Evolutionary conservation across 2,329 filamentous ascomycete species (phyloP).

Genomic region (Botrytis medusae): DNA sequence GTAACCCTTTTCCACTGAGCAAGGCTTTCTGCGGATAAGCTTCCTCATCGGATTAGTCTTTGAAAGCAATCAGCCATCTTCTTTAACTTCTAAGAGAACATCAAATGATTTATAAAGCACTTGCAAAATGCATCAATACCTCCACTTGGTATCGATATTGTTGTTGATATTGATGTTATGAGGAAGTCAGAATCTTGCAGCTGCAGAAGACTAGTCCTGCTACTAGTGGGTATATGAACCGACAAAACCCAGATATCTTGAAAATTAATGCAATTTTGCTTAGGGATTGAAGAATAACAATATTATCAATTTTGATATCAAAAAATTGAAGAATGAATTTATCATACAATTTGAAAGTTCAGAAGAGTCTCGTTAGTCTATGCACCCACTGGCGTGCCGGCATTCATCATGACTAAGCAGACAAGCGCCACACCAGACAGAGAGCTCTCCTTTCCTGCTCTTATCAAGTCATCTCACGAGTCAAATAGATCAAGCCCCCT

Average conservation of each 20-base stretch:
- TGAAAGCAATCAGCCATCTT: neutral
- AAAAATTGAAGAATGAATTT: neutral
- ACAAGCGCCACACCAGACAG: neutral
- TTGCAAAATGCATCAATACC: neutral
- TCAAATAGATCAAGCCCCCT: neutral
- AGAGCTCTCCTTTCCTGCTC: neutral
- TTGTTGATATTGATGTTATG: neutral
- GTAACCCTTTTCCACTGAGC: neutral
- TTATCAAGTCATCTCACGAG: neutral
- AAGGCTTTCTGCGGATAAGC: neutral
- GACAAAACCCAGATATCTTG: neutral
- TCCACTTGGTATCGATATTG: neutral
- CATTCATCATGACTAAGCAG: conserved; percentile 4
- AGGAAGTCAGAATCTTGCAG: neutral
- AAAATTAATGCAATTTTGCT: accelerated
- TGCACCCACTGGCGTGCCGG: neutral
- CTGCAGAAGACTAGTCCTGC: neutral
- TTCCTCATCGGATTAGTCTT: neutral
- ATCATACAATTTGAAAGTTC: neutral
- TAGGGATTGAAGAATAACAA: accelerated
- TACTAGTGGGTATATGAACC: neutral
- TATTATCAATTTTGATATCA: accelerated
- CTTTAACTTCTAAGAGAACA: too few species aligned
- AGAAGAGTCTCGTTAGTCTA: neutral
- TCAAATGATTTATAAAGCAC: neutral